Evolutionary conservation across 345 rosid species (phyloP), one percentile per base, ranked within the genome.

Genomic region (Psidium friedrichsthalianum): DNA sequence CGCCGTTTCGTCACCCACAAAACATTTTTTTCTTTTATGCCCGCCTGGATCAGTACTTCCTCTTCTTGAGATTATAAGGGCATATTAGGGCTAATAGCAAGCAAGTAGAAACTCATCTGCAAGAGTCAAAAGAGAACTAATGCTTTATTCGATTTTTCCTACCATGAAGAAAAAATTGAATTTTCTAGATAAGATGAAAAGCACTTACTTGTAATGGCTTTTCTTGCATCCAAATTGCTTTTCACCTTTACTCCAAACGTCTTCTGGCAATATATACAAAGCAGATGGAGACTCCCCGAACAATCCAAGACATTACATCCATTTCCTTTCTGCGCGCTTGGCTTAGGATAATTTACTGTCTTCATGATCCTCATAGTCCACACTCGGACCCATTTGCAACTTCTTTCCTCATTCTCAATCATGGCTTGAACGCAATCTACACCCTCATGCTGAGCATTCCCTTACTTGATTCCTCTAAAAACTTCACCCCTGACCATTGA

Each of bases 181-280:
- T 82, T 82, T 82, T 82, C 84, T 64, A 64, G 40, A 64, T 64
- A 51, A 36, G 54, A 85, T 89, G 88, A 91, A 85, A 56, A 20
- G 6, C n/a, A 89, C 95, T 93, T 94, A 96, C 99, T 92, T 88
- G 90, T 90, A 86, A 96, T 92, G 64, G 90, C 92, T 85, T 90
- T 89, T 91, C 98, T 92, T 24, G 93, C 92, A 87, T 91, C 98
- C 94, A 93, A 95, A 96, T 86, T 86, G 92, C 78, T 92, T 92
- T 86, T 94, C 92, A 74, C 98, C 99, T 22, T 90, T 55, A 90
- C 54, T 87, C 91, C 92, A 5, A 51, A 95, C 89, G 86, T 94
- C 93, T 87, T 92, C 93, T 44, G 98, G 92, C 49, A 91, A 88
- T 83, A 94, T 82, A 88, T 83, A 88, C 83, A 89, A 42, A 84